Evolutionary conservation across 495 filamentous ascomycete species (phyloP).

Genomic region (Hypoxylon trugodes): DNA sequence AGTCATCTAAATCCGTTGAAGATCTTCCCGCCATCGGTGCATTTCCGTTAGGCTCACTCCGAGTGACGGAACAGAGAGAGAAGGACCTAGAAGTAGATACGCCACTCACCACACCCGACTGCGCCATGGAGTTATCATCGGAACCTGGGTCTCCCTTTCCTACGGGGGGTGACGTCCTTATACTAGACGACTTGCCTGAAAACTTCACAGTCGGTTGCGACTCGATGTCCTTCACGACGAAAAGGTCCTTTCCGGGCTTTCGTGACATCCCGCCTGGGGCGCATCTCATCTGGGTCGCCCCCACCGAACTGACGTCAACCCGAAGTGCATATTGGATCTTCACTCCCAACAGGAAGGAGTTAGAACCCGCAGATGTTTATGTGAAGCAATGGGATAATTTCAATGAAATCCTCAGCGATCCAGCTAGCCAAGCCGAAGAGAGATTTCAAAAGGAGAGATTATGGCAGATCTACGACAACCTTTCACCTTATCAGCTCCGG

Average conservation of each 20-base stretch:
- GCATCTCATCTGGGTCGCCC: constrained; percentile 67
- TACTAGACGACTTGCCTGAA: constrained; percentile 51
- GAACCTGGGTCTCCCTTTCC: constrained; percentile 24
- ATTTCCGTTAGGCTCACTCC: constrained; percentile 47
- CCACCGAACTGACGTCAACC: constrained; percentile 52
- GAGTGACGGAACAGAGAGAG: constrained; percentile 40
- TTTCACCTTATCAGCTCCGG: constrained; percentile 50
- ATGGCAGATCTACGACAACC: constrained; percentile 45
- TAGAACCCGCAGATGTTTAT: constrained; percentile 49
- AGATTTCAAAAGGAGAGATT: constrained; percentile 46
- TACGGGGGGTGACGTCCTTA: constrained; percentile 53
- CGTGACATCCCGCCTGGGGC: constrained; percentile 65
- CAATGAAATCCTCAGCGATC: constrained; percentile 55
- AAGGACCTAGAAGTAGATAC: constrained; percentile 8
- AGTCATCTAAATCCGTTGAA: constrained; percentile 39
- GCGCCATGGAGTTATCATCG: constrained; percentile 20
- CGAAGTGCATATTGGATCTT: constrained; percentile 69
- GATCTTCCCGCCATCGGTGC: constrained; percentile 46
- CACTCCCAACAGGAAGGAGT: constrained; percentile 39
- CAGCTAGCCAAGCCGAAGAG: constrained; percentile 48
- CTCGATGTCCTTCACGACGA: constrained; percentile 49
- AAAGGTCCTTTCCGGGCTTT: constrained; percentile 61
- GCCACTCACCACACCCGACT: constrained; percentile 8
- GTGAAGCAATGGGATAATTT: constrained; percentile 69
- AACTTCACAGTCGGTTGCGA: constrained; percentile 59